These are phyloP conservation scores for Jatropha multifida DNA, from an alignment of 441 rosid species.

Conservation along the genomic window DNA sequence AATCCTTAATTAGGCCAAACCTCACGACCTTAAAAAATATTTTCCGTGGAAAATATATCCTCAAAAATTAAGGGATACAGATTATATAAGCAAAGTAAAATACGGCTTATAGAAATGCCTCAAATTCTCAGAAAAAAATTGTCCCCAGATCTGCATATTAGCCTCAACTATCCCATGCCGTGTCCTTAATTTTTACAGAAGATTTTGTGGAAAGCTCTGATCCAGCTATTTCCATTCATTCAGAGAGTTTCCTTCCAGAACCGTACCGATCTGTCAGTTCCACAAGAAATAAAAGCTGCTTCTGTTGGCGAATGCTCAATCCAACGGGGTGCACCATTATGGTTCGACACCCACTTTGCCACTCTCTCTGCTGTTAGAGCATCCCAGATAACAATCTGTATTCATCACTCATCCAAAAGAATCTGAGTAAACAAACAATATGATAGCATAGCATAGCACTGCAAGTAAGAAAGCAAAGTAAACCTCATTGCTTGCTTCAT, in stretches of 20 bases:
- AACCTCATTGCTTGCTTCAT: slow-evolving; percentile 65
- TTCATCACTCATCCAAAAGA: slow-evolving; percentile 22
- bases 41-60: too few relatives aligned
- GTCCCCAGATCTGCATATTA: not conserved
- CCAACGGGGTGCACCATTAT: slow-evolving; percentile 74
- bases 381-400: slow-evolving; percentile 77
- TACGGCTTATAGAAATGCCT: too few relatives aligned
- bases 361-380: slow-evolving; percentile 71
- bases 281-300: slow-evolving; percentile 72
- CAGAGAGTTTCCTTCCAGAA: slow-evolving; percentile 66
- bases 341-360: slow-evolving; percentile 78
- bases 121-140: not conserved
- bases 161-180: not conserved
- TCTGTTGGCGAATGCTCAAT: slow-evolving; percentile 79
- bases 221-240: not conserved
- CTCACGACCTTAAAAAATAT: too few relatives aligned
- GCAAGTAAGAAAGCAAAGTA: slow-evolving; percentile 16
- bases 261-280: slow-evolving; percentile 74
- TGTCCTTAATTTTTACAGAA: not conserved
- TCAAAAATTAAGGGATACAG: too few relatives aligned
- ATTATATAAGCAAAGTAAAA: too few relatives aligned
- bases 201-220: not conserved
- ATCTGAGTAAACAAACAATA: not conserved
- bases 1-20: too few relatives aligned
- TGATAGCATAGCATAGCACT: not conserved